These are phyloP conservation scores for Pyrus hybrid DNA, from an alignment of 331 rosid genomes.

Conservation along the genomic window DNA sequence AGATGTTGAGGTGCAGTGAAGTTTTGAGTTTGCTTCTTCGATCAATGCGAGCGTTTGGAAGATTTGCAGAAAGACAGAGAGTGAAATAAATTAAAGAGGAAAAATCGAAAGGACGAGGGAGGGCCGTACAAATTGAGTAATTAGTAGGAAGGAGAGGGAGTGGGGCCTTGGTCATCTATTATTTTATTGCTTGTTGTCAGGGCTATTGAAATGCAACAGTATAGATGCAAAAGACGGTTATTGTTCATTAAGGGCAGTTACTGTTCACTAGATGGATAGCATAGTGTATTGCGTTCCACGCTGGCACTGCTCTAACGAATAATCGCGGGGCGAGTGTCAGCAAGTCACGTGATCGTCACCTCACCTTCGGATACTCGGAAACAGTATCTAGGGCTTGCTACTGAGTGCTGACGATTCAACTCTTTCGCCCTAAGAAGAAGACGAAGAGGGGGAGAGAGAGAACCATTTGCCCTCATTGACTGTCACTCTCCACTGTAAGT, in stretches of 20 bases:
- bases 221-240: no score
- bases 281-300: no score
- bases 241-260: no score
- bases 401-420: background rate
- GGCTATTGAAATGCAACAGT: no score
- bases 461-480: background rate
- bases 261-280: no score
- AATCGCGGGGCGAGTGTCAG: no score
- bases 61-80: background rate
- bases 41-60: background rate
- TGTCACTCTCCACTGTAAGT: background rate
- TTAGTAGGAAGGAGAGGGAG: background rate
- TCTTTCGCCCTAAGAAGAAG: background rate
- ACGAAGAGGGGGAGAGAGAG: background rate
- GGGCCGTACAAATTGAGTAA: background rate
- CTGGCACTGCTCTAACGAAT: no score
- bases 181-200: no score
- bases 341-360: background rate
- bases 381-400: background rate
- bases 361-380: background rate
- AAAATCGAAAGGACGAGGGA: background rate
- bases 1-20: background rate
- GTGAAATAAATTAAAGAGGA: background rate
- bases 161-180: no score
- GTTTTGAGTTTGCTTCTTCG: background rate